A percentile compares a stretch with the other conserved stretches of the same genome.
phyloP scores from a whole-genome alignment of 768 basidiomycete genomes.

The Boletus reticuloceps region DNA sequence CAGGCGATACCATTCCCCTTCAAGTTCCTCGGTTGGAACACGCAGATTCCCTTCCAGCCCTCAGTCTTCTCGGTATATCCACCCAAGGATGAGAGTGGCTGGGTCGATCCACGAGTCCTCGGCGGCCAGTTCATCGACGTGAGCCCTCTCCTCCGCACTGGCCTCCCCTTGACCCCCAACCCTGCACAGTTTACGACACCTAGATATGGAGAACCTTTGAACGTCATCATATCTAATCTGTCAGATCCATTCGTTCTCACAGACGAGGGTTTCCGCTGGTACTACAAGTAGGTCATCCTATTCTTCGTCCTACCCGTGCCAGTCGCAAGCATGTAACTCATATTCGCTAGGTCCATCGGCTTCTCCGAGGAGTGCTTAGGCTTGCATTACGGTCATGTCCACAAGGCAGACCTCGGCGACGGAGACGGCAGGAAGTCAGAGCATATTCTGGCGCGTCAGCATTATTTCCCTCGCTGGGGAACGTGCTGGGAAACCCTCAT shows the following conservation, averaged over 20 bases:
- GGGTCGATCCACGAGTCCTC: constrained; percentile 66
- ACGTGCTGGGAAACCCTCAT: constrained; percentile 87
- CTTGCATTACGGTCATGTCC: constrained; percentile 69
- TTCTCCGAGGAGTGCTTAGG: constrained; percentile 83
- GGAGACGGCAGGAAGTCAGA: constrained; percentile 70
- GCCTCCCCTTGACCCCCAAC: neutral
- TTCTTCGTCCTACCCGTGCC: neutral
- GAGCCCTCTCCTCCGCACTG: constrained; percentile 22
- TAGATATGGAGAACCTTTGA: constrained; percentile 75
- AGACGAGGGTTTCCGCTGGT: constrained; percentile 64
- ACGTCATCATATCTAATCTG: constrained; percentile 73
- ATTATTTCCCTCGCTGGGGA: constrained; percentile 76
- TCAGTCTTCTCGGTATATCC: neutral
- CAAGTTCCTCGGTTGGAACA: neutral
- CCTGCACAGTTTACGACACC: constrained; percentile 59
- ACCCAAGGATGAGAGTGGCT: constrained; percentile 37
- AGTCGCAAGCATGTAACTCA: neutral
- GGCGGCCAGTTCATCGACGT: constrained; percentile 81
- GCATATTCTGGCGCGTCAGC: constrained; percentile 71
- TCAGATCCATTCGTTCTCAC: constrained; percentile 83
- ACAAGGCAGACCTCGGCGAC: constrained; percentile 82
- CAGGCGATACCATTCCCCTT: constrained; percentile 16
- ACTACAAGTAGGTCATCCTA: constrained; percentile 51
- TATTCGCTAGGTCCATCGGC: constrained; percentile 60
- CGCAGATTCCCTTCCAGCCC: constrained; percentile 9